Base-by-base conservation (phyloP, 202 grass and related monocot species). In the Saccharum hybrid region DNA sequence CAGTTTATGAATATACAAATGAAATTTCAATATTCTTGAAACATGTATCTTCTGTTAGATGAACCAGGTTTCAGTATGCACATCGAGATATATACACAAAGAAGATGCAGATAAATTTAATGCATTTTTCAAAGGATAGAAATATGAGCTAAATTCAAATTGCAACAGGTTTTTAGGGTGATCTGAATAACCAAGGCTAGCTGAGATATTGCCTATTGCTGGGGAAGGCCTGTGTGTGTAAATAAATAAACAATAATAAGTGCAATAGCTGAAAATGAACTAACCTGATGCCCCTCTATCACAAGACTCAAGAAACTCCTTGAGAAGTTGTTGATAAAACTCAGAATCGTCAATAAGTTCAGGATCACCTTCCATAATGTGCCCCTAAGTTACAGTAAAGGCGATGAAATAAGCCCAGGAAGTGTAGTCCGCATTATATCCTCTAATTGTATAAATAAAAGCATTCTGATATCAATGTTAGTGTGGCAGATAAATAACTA, bases 301-400 rank as follows among this genome's bases (percentile, higher is more conserved):
- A 74, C 89, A 91, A 23, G 95, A 98, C 84, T 98, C 89, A 0
- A 98, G 85, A 72, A 98, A 98, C 66, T 94, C 95, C 85, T 94
- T 94, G 28, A 98, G 92, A 63, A 94, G 95, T 87, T 98, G 95
- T 45, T 94, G 92, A 39, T 98, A 94, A 66, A 98, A 98, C 83
- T 98, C 95, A 4, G 92, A 93, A 85, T 98, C 92, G 2, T 98
- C 95, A 46, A 98, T 23, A 83, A 98, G 81, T 81, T 98, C 90
- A 71, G 92, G 90, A 82, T 98, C 90, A n/a, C 90, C 96, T 87
- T 92, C 89, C 41, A 70, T 28, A 65, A 36, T 63, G 41, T 31
- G 75, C 42, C 88, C 92, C 91, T 91, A 59, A 34, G n/a, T 82
- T 81, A 41, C 45, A 81, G 11, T 40, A 90, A 67, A 67, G 4